A percentile compares a stretch with the other conserved stretches of the same genome.
Conservation (phyloP, 768 basidiomycete genomes). For the Auriscalpium vulgare region DNA sequence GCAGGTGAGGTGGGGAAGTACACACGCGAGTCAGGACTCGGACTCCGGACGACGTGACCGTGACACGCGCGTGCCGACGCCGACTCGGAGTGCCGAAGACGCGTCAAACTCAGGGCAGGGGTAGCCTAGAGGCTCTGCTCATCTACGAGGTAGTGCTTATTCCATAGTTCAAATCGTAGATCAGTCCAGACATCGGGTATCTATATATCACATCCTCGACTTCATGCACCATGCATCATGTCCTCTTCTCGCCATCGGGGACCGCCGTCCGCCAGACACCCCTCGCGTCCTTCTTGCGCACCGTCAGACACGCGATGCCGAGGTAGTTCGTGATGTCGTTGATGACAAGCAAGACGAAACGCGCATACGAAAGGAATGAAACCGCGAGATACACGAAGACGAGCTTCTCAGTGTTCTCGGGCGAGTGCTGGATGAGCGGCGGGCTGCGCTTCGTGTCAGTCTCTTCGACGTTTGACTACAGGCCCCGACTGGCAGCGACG, state of each 20-base stretch:
- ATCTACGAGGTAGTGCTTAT: no score
- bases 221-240: background rate
- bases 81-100: no score
- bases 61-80: no score
- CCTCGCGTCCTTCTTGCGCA: slow-evolving; percentile 70
- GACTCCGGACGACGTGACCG: no score
- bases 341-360: slow-evolving; percentile 81
- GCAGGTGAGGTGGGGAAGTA: no score
- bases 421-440: slow-evolving; percentile 69
- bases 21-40: no score
- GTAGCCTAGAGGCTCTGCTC: no score
- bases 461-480: background rate
- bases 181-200: no score
- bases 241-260: slow-evolving; percentile 15
- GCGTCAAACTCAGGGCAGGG: no score
- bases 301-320: slow-evolving; percentile 93
- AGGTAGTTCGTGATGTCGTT: slow-evolving; percentile 82
- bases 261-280: slow-evolving; percentile 48
- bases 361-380: slow-evolving; percentile 62
- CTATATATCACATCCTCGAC: no score
- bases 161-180: no score
- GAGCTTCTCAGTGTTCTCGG: slow-evolving; percentile 54
- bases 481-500: slow-evolving; percentile 16
- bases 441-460: slow-evolving; percentile 27
- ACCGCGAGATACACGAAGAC: slow-evolving; percentile 63